These are phyloP conservation scores for Brettanomyces bruxellensis DNA, from an alignment of 805 yeast species.

Conservation along the genomic window DNA sequence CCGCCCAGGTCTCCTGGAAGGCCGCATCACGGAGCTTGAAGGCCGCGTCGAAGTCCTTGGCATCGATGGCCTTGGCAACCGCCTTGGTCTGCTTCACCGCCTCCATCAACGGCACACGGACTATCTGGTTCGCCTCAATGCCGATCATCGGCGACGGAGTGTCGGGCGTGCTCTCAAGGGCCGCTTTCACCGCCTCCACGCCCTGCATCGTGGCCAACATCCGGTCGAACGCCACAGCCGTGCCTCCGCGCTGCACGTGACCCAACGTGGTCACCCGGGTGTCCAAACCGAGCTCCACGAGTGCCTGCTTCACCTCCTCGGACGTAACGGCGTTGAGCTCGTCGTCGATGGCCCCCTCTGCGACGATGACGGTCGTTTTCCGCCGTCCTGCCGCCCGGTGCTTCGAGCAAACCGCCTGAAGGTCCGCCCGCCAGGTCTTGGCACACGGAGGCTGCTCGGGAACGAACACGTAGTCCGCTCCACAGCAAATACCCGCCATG, in stretches of 20 bases:
- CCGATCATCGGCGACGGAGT: constrained; percentile 80
- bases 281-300: constrained; percentile 62
- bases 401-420: constrained; percentile 51
- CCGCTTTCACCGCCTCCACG: constrained; percentile 73
- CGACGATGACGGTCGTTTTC: constrained; percentile 71
- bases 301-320: constrained; percentile 53
- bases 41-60: constrained; percentile 60
- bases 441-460: constrained; percentile 70
- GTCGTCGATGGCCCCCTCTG: constrained; percentile 74
- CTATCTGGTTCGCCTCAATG: constrained; percentile 60
- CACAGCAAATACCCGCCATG: constrained; percentile 71
- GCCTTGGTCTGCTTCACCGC: constrained; percentile 65
- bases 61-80: constrained; percentile 61
- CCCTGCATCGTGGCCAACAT: constrained; percentile 71
- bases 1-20: constrained; percentile 65
- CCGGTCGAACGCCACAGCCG: constrained; percentile 70
- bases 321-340: constrained; percentile 61
- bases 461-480: constrained; percentile 73
- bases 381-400: constrained; percentile 69
- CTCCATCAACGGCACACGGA: constrained; percentile 58
- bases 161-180: constrained; percentile 55
- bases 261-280: constrained; percentile 73
- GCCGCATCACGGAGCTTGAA: constrained; percentile 64
- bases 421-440: constrained; percentile 56
- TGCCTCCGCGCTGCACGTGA: constrained; percentile 79